Conservation (phyloP, 2,329 filamentous ascomycete species). For the Colletotrichum gigasporum region DNA sequence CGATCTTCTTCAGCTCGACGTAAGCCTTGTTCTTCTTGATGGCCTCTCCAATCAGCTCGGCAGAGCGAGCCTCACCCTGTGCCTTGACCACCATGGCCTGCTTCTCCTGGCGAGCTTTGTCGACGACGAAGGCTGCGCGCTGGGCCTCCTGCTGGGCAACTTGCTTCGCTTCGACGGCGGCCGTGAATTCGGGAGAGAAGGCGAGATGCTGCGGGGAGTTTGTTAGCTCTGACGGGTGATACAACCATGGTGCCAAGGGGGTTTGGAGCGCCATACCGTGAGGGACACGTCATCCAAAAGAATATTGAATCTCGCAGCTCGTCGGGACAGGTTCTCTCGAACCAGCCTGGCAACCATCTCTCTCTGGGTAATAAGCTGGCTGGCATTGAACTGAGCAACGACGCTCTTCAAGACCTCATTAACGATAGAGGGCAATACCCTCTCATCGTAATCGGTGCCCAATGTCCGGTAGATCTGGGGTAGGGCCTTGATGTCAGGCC, state of each 20-base stretch:
- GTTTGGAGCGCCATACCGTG: conserved; percentile 73
- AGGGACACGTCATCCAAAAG: conserved; percentile 96
- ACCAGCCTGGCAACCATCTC: conserved; percentile 94
- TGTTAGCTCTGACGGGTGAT: conserved; percentile 35
- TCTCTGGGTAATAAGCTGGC: conserved; percentile 97
- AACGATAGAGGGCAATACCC: conserved; percentile 95
- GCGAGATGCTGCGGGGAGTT: conserved; percentile 67
- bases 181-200: conserved; percentile 79
- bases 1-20: conserved; percentile 96
- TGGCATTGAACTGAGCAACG: conserved; percentile 98
- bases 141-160: conserved; percentile 93
- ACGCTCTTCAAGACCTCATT: conserved; percentile 99
- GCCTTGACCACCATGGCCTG: conserved; percentile 98
- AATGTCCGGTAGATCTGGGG: conserved; percentile 98
- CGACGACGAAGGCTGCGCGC: conserved; percentile 94
- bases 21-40: conserved; percentile 99
- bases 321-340: conserved; percentile 88
- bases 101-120: conserved; percentile 99
- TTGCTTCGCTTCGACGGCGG: conserved; percentile 78
- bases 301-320: conserved; percentile 97
- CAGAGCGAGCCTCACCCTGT: conserved; percentile 98
- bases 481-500: conserved; percentile 86
- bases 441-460: conserved; percentile 95
- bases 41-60: conserved; percentile 96
- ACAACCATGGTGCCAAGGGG: too few species aligned